Evolutionary conservation across 2,329 filamentous ascomycete genomes (phyloP).

Genomic region (Claviceps pazoutovae): DNA sequence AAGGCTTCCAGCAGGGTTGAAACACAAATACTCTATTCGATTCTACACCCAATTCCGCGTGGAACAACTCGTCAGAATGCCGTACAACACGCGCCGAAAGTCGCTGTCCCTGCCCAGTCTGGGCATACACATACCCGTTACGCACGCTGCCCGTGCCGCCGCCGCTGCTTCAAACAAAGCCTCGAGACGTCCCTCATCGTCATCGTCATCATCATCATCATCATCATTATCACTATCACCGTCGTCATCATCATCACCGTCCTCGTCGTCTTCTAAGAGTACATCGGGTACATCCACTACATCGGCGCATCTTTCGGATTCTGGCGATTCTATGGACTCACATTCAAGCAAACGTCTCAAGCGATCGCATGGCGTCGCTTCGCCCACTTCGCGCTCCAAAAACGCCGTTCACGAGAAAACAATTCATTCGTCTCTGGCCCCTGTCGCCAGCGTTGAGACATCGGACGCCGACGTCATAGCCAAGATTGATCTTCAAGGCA

Average conservation of each 20-base stretch:
- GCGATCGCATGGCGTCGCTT: constrained; percentile 49
- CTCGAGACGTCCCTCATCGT: constrained; percentile 17
- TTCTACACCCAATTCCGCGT: neutral
- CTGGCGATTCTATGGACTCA: constrained; percentile 17
- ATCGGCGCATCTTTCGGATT: constrained; percentile 12
- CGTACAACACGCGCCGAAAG: constrained; percentile 94
- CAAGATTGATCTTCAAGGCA: constrained; percentile 54
- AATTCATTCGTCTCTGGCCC: constrained; percentile 35
- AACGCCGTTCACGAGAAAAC: constrained; percentile 69
- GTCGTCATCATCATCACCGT: constrained; percentile 7
- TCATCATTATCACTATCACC: neutral
- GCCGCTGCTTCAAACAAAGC: constrained; percentile 27
- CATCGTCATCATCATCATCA: constrained; percentile 15
- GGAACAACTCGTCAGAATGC: constrained; percentile 39
- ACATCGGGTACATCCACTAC: constrained; percentile 6
- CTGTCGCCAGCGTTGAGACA: constrained; percentile 16
- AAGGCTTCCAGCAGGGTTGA: neutral
- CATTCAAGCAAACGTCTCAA: constrained; percentile 57
- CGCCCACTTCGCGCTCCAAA: constrained; percentile 28
- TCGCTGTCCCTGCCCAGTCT: constrained; percentile 84
- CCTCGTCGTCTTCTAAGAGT: constrained; percentile 15
- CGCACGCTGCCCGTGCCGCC: constrained; percentile 44
- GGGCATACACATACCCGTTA: constrained; percentile 73
- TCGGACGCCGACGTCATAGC: constrained; percentile 11
- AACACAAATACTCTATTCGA: neutral